These are phyloP conservation scores for Hanseniaspora occidentalis DNA, from an alignment of 805 yeast species.

Conservation along the genomic window DNA sequence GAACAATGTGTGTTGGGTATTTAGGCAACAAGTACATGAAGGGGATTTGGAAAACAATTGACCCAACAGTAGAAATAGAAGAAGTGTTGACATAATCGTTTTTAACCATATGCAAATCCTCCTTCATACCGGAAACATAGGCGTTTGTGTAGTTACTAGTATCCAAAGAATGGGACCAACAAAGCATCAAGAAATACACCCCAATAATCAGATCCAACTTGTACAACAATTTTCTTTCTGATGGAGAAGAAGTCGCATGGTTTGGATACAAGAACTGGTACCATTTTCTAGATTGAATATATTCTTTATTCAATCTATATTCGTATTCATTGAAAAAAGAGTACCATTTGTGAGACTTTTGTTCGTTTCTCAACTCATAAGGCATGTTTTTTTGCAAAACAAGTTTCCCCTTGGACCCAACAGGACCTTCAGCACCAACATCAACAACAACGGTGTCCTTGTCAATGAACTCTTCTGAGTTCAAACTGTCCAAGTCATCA, in stretches of 20 bases:
- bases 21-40: constrained; percentile 48
- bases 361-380: constrained; percentile 29
- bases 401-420: constrained; percentile 2
- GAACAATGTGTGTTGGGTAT: constrained; percentile 36
- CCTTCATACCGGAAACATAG: constrained; percentile 52
- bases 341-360: constrained; percentile 29
- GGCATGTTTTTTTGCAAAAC: constrained; percentile 20
- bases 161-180: constrained; percentile 61
- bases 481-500: not conserved
- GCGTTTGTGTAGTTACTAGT: constrained; percentile 51
- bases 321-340: constrained; percentile 40
- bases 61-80: constrained; percentile 48
- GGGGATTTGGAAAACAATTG: constrained; percentile 52
- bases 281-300: constrained; percentile 23
- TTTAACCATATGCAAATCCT: constrained; percentile 44
- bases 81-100: constrained; percentile 53
- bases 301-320: constrained; percentile 29
- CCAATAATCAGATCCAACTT: constrained; percentile 47
- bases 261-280: constrained; percentile 24
- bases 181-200: constrained; percentile 44
- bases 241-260: constrained; percentile 28
- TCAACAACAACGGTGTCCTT: constrained; percentile 1
- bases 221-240: constrained; percentile 31
- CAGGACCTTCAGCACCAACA: constrained; percentile 2
- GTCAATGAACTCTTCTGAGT: not conserved